Conservation (phyloP, 208 protist genomes). For the Dictyostelium gargantuum region DNA sequence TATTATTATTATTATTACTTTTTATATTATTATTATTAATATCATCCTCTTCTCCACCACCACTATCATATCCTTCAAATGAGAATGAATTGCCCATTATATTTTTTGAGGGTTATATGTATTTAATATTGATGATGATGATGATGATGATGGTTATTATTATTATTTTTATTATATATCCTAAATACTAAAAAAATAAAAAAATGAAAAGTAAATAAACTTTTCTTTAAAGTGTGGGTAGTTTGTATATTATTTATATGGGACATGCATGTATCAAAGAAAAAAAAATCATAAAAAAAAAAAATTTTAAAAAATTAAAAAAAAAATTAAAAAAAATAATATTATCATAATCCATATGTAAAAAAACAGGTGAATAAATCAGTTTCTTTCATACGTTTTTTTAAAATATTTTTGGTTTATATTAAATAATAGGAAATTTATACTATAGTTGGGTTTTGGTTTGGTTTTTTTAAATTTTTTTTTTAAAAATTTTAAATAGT, state of each 20-base stretch:
- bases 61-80: background rate
- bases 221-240: no score
- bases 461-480: background rate
- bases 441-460: background rate
- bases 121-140: no score
- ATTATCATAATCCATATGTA: no score
- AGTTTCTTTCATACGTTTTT: no score
- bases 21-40: background rate
- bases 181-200: background rate
- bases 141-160: background rate
- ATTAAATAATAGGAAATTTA: background rate
- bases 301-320: no score
- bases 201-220: background rate
- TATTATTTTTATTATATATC: background rate
- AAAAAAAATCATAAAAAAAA: background rate
- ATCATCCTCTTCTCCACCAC: no score
- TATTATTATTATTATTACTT: background rate
- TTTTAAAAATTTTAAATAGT: background rate
- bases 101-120: no score
- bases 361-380: no score
- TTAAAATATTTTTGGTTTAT: no score
- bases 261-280: background rate
- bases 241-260: background rate
- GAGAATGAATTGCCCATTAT: slow-evolving; percentile 11
- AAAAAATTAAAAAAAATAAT: no score